Evolutionary conservation across 768 basidiomycete species (phyloP), one percentile per base, ranked within the genome.

Genomic region (Daedaleopsis nitida): DNA sequence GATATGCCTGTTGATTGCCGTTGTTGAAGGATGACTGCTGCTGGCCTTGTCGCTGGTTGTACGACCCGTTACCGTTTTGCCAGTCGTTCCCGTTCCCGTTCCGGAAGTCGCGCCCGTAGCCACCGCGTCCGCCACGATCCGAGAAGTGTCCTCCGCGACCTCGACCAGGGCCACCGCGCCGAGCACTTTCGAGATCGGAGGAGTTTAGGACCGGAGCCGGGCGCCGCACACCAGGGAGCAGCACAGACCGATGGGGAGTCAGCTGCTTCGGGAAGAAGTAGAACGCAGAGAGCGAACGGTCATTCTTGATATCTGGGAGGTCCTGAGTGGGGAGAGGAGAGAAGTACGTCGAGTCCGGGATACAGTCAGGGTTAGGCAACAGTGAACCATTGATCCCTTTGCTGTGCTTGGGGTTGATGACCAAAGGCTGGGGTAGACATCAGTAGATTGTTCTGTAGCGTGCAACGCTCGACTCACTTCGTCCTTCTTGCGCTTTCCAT

Each of bases 191-290:
- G 55, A 90, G 76, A 70, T 99, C 97, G 32, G 78, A 76, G 2
- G 86, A 72, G 12, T 82, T 84, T 42, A 99, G 80, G 1, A 86
- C 74, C 11, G 86, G 83, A 11, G 81, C 75, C 1, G 84, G 80
- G 58, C 81, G 82, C 65, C 76, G 83, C 32, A 84, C 85, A 1
- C 92, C 92, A 9, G 88, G 88, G 1, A 99, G 79, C 27, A 98
- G 76, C 45, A 89, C 78, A 16, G 94, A 96, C 50, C 84, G 87
- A 72, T 99, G 97, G 1, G 94, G 92, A 2, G 83, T 83, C 13
- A 88, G 73, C 69, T 98, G 96, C 69, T 86, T 83, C 0, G 97
- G 96, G 83, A 95, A 97, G 73, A 85, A 87, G 74, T 94, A 98
- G 35, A 87, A 75, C 2, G 88, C 94, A 0, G 94, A 96, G 13